Percentiles rank a stretch among this genome's conserved stretches.
Conservation (phyloP, 2,329 filamentous ascomycete species). For the Didymella glomerata region DNA sequence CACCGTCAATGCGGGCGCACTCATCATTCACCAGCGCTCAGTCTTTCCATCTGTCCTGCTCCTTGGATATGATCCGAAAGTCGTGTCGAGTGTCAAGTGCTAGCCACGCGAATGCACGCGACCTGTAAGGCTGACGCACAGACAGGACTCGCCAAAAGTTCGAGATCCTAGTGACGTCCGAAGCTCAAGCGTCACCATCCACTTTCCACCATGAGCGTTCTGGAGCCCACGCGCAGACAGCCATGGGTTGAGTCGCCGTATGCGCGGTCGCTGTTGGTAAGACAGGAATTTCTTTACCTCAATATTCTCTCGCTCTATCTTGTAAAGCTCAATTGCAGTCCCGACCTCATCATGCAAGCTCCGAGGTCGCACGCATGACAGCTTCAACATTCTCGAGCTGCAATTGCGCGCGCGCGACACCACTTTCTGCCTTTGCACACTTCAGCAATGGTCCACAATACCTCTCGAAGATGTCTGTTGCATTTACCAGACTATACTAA, state of each 20-base stretch:
- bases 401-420: slow-evolving; percentile 2
- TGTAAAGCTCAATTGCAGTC: not conserved
- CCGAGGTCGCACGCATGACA: slow-evolving; percentile 9
- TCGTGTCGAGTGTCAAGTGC: slow-evolving; percentile 2
- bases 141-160: slow-evolving; percentile 6
- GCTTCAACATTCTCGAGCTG: not conserved
- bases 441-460: too few relatives aligned
- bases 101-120: not conserved
- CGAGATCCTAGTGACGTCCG: slow-evolving; percentile 11
- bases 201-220: slow-evolving; percentile 40
- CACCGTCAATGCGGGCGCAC: slow-evolving; percentile 24
- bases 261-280: slow-evolving; percentile 57
- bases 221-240: slow-evolving; percentile 34
- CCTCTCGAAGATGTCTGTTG: too few relatives aligned
- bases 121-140: slow-evolving; percentile 15
- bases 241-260: slow-evolving; percentile 59
- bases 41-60: slow-evolving; percentile 5
- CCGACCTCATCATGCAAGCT: not conserved
- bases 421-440: too few relatives aligned
- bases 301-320: not conserved
- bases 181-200: slow-evolving; percentile 39
- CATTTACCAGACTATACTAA: not conserved
- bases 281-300: not conserved
- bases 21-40: slow-evolving; percentile 24
- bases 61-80: not conserved